phyloP scores from a whole-genome alignment of 2,329 filamentous ascomycete species.

The Cladosporium sp. region DNA sequence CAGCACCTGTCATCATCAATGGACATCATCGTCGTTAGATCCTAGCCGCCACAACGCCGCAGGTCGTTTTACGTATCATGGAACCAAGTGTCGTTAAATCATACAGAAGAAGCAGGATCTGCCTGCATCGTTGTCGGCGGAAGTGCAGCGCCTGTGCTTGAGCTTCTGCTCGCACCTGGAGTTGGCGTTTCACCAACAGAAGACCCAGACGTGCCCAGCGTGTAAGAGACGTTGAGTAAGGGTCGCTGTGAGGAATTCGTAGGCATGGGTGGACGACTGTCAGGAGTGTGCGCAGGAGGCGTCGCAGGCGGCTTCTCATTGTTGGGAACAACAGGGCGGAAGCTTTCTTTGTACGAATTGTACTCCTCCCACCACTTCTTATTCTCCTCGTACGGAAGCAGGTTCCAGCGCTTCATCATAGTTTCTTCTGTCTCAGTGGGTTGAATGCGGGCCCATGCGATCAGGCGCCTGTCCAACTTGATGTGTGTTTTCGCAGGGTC shows the following conservation, averaged over 20 bases:
- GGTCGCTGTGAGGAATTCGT: background rate
- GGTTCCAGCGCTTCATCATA: slow-evolving; percentile 1
- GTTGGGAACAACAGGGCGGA: background rate
- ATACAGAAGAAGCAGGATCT: background rate
- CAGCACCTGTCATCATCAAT: too few species aligned
- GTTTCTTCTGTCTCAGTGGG: background rate
- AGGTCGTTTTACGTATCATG: too few species aligned
- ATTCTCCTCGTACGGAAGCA: background rate
- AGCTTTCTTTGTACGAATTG: background rate
- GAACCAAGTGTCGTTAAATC: background rate
- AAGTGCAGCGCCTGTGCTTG: background rate
- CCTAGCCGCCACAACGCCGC: too few species aligned
- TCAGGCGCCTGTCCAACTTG: background rate
- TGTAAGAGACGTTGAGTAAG: background rate
- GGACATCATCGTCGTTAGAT: too few species aligned
- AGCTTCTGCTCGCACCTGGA: background rate
- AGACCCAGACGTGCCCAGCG: background rate
- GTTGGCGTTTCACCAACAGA: background rate
- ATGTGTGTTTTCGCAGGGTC: too few species aligned
- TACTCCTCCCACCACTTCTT: background rate
- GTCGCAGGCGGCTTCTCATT: background rate
- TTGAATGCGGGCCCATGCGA: background rate
- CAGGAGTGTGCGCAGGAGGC: background rate
- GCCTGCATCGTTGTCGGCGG: background rate
- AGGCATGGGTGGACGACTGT: background rate